These are phyloP conservation scores for Cicer yamashitae DNA, from an alignment of 306 rosid genomes.

Conservation along the genomic window DNA sequence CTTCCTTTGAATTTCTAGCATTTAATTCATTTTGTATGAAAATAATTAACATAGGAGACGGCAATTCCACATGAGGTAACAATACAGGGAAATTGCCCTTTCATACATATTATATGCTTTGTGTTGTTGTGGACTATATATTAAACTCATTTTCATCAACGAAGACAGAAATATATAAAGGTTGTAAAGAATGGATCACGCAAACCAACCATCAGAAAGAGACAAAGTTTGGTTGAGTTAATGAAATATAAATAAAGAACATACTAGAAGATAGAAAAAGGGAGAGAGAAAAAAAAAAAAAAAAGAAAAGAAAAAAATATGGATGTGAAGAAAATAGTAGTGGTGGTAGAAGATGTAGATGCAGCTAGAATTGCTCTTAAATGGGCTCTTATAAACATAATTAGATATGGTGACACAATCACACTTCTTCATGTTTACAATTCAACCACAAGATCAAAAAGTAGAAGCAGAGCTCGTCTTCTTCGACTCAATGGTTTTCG, in stretches of 20 bases:
- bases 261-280: slow-evolving; percentile 18
- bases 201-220: slow-evolving; percentile 27
- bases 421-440: slow-evolving; percentile 83
- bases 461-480: slow-evolving; percentile 58
- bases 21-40: background rate
- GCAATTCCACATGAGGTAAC: background rate
- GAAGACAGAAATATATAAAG: background rate
- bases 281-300: slow-evolving; percentile 18
- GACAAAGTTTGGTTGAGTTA: slow-evolving; percentile 32
- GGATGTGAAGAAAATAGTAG: slow-evolving; percentile 84
- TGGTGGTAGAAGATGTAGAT: slow-evolving; percentile 88
- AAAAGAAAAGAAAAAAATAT: slow-evolving; percentile 26
- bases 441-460: slow-evolving; percentile 59
- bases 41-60: slow-evolving; percentile 14
- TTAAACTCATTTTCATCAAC: slow-evolving; percentile 38
- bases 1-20: too few species aligned
- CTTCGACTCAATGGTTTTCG: slow-evolving; percentile 80
- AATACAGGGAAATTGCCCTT: background rate
- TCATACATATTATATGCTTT: slow-evolving; percentile 9
- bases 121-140: background rate
- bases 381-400: slow-evolving; percentile 81
- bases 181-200: slow-evolving; percentile 17
- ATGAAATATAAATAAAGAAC: slow-evolving; percentile 26
- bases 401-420: slow-evolving; percentile 76
- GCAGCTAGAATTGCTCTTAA: slow-evolving; percentile 77